A percentile compares a stretch with the other conserved stretches of the same genome.
Evolutionary conservation across 345 rosid species (phyloP).

Genomic region (Moricandia arvensis): DNA sequence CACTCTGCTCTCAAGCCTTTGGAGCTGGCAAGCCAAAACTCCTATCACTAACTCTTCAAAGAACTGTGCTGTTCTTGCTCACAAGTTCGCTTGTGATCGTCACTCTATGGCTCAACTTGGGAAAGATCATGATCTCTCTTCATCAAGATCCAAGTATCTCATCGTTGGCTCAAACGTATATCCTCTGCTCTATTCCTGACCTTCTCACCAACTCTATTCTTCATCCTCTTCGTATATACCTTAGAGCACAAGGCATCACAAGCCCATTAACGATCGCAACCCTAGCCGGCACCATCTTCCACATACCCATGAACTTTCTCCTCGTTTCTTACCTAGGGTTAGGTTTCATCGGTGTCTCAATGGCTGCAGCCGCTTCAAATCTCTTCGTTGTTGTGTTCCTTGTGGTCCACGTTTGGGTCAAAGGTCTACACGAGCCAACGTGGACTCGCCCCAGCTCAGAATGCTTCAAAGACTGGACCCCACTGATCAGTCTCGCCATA

Average conservation of each 20-base stretch:
- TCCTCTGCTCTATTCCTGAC: slow-evolving; percentile 83
- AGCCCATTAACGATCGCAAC: slow-evolving; percentile 72
- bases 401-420: slow-evolving; percentile 48
- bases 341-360: slow-evolving; percentile 78
- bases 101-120: slow-evolving; percentile 71
- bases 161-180: slow-evolving; percentile 60
- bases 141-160: slow-evolving; percentile 70
- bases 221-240: slow-evolving; percentile 97
- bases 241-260: slow-evolving; percentile 93
- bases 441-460: slow-evolving; percentile 70
- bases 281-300: slow-evolving; percentile 62
- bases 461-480: slow-evolving; percentile 77
- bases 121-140: slow-evolving; percentile 56
- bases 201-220: slow-evolving; percentile 71
- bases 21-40: slow-evolving; percentile 88
- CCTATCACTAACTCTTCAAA: slow-evolving; percentile 75
- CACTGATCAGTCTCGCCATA: slow-evolving; percentile 61
- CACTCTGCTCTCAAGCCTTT: slow-evolving; percentile 91
- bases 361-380: slow-evolving; percentile 71
- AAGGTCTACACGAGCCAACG: slow-evolving; percentile 54
- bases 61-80: slow-evolving; percentile 71
- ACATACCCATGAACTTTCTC: slow-evolving; percentile 58
- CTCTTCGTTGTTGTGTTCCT: slow-evolving; percentile 51
- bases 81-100: slow-evolving; percentile 60
- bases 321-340: slow-evolving; percentile 54